These are phyloP conservation scores for Chamaecyparis obtusa DNA, from an alignment of 75 land plant species.

Conservation along the genomic window DNA sequence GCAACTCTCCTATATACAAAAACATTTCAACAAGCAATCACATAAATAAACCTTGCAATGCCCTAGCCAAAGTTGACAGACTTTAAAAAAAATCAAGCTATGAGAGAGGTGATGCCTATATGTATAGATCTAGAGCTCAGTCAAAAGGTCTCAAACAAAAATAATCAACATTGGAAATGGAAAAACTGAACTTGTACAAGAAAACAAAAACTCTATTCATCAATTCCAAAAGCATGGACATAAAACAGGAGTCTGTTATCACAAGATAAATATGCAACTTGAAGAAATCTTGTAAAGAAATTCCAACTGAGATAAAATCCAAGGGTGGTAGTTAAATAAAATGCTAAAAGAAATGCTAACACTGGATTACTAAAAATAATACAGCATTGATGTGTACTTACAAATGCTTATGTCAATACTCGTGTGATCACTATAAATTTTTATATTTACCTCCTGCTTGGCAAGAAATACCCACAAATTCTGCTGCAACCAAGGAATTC, in stretches of 20 bases:
- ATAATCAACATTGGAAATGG: neutral
- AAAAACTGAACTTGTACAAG: neutral
- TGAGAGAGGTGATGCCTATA: neutral
- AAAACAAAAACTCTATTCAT: neutral
- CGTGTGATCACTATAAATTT: neutral
- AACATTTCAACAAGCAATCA: neutral
- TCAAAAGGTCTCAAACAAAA: neutral
- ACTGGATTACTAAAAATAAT: neutral
- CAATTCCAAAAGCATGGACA: neutral
- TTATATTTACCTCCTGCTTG: neutral
- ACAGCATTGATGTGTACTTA: neutral
- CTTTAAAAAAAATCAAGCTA: neutral
- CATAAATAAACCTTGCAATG: neutral
- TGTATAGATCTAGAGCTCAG: neutral
- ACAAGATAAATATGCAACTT: neutral
- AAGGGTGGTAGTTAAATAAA: neutral
- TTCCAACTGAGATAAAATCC: neutral
- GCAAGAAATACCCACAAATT: neutral
- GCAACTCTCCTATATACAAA: neutral
- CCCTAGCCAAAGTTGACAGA: neutral
- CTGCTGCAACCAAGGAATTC: neutral
- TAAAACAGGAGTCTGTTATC: neutral
- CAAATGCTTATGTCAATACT: too few species aligned
- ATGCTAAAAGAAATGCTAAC: neutral
- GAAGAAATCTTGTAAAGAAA: neutral